Base-by-base conservation (phyloP, 108 stramenopile species). In the Fistulifera pelliculosa region DNA sequence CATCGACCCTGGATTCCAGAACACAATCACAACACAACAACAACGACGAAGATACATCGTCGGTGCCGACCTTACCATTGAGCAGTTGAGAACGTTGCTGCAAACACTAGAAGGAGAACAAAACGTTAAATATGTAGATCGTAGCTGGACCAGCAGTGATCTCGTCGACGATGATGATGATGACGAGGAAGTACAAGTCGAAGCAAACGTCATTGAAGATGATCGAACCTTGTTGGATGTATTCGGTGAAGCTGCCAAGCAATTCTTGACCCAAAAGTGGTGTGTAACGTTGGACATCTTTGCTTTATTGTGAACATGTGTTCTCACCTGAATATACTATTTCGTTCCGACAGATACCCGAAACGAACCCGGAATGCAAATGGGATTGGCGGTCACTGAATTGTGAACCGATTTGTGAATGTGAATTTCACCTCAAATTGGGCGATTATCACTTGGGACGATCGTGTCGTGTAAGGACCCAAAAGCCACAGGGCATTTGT, bases 241-340 rank as follows among this genome's bases (percentile, higher is more conserved):
- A 38, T 91, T 91, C 57, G 85, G 90, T 47, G 83, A 91, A 71
- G 70, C 63, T 14, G 73, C 90, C 39, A 91, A 91, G 62, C 83
- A 91, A 56, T 77, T 76, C 39, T 58, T 87, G 25, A 91, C 90
- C 16, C 63, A 79, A 65, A 81, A 42, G 64, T 85, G 24, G 49
- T 57, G 15, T 14, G 56, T 45, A 45, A 11, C 21, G 44, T 45
- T 21, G 4, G 16, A 6, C 3, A 17, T 45, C 6, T 17, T 19
- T 17, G 44, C 44, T 6, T 13, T 41, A 14, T 14, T 13, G 40
- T 41, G 40, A 11, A 41, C 14, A 13, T 41, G 14, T 14, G 12
- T 13, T 19, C 14, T 10, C 11, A 18, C 15, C 53, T 15, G 16
- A 28, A 3, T 23, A 12, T 23, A 16, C 41, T n/a, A 28, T 56